Evolutionary conservation across 352 stramenopile species (phyloP).

Genomic region (Phytopythium delawarense): DNA sequence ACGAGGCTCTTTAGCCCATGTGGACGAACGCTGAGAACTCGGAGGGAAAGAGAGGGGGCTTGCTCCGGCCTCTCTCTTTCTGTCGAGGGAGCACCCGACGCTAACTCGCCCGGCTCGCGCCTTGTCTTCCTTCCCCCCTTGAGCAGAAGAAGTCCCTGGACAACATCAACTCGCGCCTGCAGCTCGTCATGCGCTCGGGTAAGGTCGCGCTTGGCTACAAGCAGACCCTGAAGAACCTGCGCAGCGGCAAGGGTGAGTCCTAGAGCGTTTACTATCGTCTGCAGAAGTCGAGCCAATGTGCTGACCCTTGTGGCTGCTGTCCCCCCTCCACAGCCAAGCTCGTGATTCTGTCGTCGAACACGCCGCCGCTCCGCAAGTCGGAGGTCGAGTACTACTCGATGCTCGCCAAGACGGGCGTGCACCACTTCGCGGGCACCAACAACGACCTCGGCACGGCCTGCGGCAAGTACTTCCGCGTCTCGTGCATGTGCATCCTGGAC

Average conservation of each 20-base stretch:
- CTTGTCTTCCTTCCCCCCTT: neutral
- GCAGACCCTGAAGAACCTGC: constrained; percentile 96
- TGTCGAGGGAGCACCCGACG: constrained; percentile 28
- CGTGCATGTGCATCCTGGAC: constrained; percentile 95
- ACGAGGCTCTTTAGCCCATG: constrained; percentile 36
- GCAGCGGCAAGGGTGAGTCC: constrained; percentile 86
- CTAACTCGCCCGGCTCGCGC: constrained; percentile 15
- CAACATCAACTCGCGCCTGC: constrained; percentile 99
- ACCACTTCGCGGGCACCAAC: constrained; percentile 99
- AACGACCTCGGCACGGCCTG: constrained; percentile 98
- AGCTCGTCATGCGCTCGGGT: constrained; percentile 99
- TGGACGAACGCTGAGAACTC: constrained; percentile 6
- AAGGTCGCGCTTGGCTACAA: constrained; percentile 99
- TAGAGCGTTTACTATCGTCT: neutral
- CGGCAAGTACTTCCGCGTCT: constrained; percentile 99
- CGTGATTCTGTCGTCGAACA: constrained; percentile 98
- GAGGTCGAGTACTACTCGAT: constrained; percentile 99
- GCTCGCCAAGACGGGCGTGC: constrained; percentile 97
- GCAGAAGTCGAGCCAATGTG: neutral
- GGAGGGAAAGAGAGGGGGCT: constrained; percentile 3
- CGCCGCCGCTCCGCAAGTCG: constrained; percentile 97
- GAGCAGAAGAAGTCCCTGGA: constrained; percentile 97
- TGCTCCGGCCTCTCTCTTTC: neutral
- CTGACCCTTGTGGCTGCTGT: neutral
- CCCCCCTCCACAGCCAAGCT: constrained; percentile 86